Base-by-base conservation (phyloP, 2,329 filamentous ascomycete genomes). In the Aspergillus sp. region DNA sequence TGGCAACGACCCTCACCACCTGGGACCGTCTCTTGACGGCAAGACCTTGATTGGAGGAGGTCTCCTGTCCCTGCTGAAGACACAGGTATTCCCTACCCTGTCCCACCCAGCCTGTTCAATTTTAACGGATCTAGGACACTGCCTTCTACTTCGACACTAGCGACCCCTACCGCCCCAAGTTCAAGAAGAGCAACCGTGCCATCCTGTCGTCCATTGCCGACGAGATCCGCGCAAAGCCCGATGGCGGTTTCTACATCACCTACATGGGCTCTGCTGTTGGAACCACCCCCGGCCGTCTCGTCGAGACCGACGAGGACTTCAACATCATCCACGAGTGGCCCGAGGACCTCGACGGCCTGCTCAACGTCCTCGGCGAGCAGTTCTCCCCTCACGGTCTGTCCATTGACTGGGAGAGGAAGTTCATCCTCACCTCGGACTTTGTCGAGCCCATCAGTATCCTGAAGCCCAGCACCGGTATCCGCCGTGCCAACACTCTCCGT, bases 271-370 rank as follows among this genome's bases (percentile, higher is more conserved):
- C 77, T 58, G 83, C 84, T 5, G 75, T 81, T 0, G 84, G 84
- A 15, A 86, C 82, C 8, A 79, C 80, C 0, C 84, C 83, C 0
- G 85, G 84, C 5, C 82, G 83, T 34, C 78, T 87, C 1, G 76
- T 87, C 42, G 85, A 87, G 75, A 87, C 83, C 0, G 82, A 87
- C 62, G 79, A 77, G 37, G 66, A 81, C 45, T 83, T 83, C 62
- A 80, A 86, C 71, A 86, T 87, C 67, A 84, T 87, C 61, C 81
- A 83, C 66, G 81, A 87, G 69, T 86, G 81, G 79, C 85, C 84
- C 5, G 80, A 85, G 68, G 83, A 86, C 72, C 77, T 85, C 2
- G 70, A 74, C 0, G 73, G 79, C 34, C 79, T 76, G 1, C 74
- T 85, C 9, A 85, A 85, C 71, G 81, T 86, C 55, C 77, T 87